phyloP scores from a whole-genome alignment of 2,329 filamentous ascomycete species.

The Pseudocercospora fuligena region DNA sequence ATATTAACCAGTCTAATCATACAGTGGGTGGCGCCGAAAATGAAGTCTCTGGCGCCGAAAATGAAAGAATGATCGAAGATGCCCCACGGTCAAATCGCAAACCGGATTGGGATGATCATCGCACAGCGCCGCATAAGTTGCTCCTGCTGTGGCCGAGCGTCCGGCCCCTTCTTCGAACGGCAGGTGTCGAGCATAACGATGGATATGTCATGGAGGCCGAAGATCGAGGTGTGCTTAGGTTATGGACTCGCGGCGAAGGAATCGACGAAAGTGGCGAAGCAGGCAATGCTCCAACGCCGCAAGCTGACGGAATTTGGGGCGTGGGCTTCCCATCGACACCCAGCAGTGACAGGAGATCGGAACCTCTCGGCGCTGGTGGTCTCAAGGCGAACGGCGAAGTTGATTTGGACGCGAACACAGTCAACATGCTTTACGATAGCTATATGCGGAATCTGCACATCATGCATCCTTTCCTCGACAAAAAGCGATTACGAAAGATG shows the following conservation, averaged over 20 bases:
- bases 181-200: conserved; percentile 36
- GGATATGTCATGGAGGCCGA: conserved; percentile 46
- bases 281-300: conserved; percentile 44
- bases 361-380: conserved; percentile 50
- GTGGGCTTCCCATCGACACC: conserved; percentile 46
- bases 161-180: conserved; percentile 40
- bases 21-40: conserved; percentile 19
- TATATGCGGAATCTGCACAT: conserved; percentile 66
- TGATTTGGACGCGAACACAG: conserved; percentile 57
- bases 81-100: conserved; percentile 46
- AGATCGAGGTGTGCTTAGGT: conserved; percentile 42
- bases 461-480: conserved; percentile 68
- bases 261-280: conserved; percentile 45
- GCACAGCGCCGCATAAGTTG: conserved; percentile 83
- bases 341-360: conserved; percentile 38
- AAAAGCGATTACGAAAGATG: conserved; percentile 56
- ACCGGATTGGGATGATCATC: conserved; percentile 82
- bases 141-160: conserved; percentile 66
- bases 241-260: conserved; percentile 45
- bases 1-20: conserved; percentile 9
- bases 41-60: conserved; percentile 3
- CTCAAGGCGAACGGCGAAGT: conserved; percentile 59
- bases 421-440: conserved; percentile 57
- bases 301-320: conserved; percentile 58
- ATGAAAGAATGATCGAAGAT: conserved; percentile 34